Percentiles rank a stretch among this genome's conserved stretches.
Evolutionary conservation across 495 filamentous ascomycete species (phyloP).

Genomic region (Aspergillus campestris): DNA sequence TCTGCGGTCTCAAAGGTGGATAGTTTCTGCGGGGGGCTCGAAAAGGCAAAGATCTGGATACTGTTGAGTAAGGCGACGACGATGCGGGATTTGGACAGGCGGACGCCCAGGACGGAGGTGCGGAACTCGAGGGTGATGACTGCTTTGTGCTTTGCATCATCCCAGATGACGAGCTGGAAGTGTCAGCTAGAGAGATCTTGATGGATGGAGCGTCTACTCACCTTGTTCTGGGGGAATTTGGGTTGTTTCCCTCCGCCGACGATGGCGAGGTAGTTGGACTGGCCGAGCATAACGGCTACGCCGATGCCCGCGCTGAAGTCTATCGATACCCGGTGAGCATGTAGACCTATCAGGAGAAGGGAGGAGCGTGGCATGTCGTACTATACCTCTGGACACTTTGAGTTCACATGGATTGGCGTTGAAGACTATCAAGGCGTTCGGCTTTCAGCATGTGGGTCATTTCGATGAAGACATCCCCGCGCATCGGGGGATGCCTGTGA

Average conservation of each 20-base stretch:
- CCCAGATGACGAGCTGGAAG: constrained; percentile 76
- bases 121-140: constrained; percentile 67
- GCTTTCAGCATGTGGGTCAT: constrained; percentile 3
- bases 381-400: constrained; percentile 57
- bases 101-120: constrained; percentile 67
- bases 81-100: constrained; percentile 69
- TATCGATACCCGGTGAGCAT: constrained; percentile 46
- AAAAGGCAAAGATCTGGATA: constrained; percentile 77
- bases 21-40: constrained; percentile 62
- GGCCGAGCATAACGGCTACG: constrained; percentile 77
- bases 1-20: constrained; percentile 77
- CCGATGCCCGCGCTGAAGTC: constrained; percentile 84
- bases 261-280: constrained; percentile 79
- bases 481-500: constrained; percentile 2
- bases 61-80: constrained; percentile 75
- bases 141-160: constrained; percentile 69
- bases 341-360: background rate
- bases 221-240: constrained; percentile 84
- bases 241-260: constrained; percentile 83
- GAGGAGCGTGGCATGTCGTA: background rate
- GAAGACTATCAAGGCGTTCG: constrained; percentile 49
- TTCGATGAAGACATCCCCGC: background rate
- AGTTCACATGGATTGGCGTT: constrained; percentile 68
- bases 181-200: constrained; percentile 4
- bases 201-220: constrained; percentile 18